Evolutionary conservation across 23 red algal genomes (phyloP).

Genomic region (Agarophyton chilense): DNA sequence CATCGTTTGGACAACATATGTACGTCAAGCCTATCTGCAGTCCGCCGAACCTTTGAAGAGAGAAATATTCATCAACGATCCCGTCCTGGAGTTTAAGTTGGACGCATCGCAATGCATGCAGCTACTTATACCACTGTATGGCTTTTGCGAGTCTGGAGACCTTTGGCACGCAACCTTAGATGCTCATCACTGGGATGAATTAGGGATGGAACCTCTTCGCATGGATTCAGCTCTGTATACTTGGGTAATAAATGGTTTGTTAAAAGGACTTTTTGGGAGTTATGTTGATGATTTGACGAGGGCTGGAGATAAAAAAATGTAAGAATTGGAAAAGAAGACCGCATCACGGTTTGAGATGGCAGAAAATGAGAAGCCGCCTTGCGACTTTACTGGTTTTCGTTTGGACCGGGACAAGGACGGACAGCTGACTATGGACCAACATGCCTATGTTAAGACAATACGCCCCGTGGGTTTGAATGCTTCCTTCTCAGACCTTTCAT

Average conservation of each 20-base stretch:
- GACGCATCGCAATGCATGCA: slow-evolving; percentile 24
- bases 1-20: no score
- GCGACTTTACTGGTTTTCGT: not conserved
- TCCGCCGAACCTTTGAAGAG: slow-evolving; percentile 3
- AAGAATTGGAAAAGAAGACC: not conserved
- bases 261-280: not conserved
- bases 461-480: no score
- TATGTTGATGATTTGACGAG: slow-evolving; percentile 32
- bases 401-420: not conserved
- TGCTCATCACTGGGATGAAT: slow-evolving; percentile 4
- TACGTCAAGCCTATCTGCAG: slow-evolving; percentile 35
- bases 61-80: slow-evolving; percentile 33
- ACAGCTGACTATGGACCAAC: no score
- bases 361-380: not conserved
- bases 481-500: not conserved
- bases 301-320: not conserved
- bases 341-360: not conserved
- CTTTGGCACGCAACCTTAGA: slow-evolving; percentile 17
- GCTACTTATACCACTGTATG: slow-evolving; percentile 9
- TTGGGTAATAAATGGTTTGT: not conserved
- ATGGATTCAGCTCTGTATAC: slow-evolving; percentile 31
- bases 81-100: slow-evolving; percentile 28
- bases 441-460: no score
- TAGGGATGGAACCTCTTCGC: slow-evolving; percentile 5
- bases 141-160: slow-evolving; percentile 25